These are phyloP conservation scores for Sarcodon sp. DNA, from an alignment of 768 basidiomycete genomes.

Conservation along the genomic window DNA sequence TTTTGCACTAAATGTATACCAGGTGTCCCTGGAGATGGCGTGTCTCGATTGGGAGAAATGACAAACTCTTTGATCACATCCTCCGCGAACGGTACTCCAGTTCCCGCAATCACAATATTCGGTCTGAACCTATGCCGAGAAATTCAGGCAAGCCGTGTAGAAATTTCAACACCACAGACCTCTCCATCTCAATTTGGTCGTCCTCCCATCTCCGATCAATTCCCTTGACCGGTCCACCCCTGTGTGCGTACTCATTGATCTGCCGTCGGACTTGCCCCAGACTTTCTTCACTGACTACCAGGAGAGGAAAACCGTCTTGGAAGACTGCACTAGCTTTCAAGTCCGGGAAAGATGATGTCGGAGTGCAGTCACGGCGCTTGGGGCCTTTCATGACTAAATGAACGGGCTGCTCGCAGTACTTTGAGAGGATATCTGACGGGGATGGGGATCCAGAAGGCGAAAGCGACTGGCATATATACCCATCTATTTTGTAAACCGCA, in stretches of 20 bases:
- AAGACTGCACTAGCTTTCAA: constrained; percentile 42
- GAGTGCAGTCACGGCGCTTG: constrained; percentile 30
- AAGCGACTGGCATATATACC: constrained; percentile 45
- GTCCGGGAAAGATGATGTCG: constrained; percentile 44
- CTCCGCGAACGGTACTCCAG: constrained; percentile 56
- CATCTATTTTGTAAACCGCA: constrained; percentile 37
- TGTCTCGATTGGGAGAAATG: constrained; percentile 32
- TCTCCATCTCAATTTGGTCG: constrained; percentile 39
- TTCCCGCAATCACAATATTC: constrained; percentile 58
- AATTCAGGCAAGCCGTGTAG: background rate
- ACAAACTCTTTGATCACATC: constrained; percentile 54
- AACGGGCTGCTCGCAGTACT: constrained; percentile 48
- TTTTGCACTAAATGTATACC: constrained; percentile 49
- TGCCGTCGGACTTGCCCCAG: constrained; percentile 36
- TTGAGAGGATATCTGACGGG: constrained; percentile 43
- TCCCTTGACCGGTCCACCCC: constrained; percentile 16
- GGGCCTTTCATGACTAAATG: constrained; percentile 60
- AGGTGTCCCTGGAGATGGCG: constrained; percentile 8
- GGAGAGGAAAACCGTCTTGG: constrained; percentile 53
- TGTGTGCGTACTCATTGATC: constrained; percentile 34
- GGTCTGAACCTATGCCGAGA: constrained; percentile 48
- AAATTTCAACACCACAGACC: constrained; percentile 24
- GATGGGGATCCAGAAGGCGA: constrained; percentile 18
- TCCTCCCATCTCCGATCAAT: constrained; percentile 34
- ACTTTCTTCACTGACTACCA: constrained; percentile 59